Evolutionary conservation across 176 grass and related monocot genomes (phyloP).

Genomic region (Areca catechu): DNA sequence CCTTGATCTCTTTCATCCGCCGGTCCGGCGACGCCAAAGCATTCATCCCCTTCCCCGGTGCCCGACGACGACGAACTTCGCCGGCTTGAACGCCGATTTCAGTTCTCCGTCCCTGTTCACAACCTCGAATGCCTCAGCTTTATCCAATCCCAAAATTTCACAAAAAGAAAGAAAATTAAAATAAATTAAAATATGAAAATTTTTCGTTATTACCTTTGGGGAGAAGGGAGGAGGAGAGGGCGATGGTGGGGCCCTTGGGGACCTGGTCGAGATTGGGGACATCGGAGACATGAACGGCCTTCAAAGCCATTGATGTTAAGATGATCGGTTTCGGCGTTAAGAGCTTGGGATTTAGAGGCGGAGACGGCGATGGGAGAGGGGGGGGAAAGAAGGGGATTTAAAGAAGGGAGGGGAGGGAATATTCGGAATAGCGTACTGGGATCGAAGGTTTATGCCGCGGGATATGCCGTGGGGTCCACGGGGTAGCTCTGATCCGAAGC

Average conservation of each 20-base stretch:
- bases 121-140: not conserved
- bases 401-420: slow-evolving; percentile 5
- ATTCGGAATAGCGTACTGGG: not conserved
- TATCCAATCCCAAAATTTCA: no score
- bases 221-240: slow-evolving; percentile 26
- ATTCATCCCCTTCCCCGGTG: slow-evolving; percentile 99
- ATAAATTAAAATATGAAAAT: no score
- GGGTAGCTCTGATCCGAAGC: not conserved
- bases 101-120: not conserved
- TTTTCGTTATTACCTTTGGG: slow-evolving; percentile 13
- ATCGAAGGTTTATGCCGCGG: slow-evolving; percentile 15
- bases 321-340: no score
- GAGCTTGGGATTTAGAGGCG: no score
- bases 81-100: slow-evolving; percentile 12
- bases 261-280: slow-evolving; percentile 47
- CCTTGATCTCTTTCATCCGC: slow-evolving; percentile 68
- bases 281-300: slow-evolving; percentile 64
- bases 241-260: slow-evolving; percentile 18
- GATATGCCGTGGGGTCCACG: slow-evolving; percentile 15
- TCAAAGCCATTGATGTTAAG: slow-evolving; percentile 42
- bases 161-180: no score
- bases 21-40: slow-evolving; percentile 56
- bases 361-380: not conserved
- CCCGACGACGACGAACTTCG: slow-evolving; percentile 54
- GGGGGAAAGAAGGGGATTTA: not conserved